phyloP scores from a whole-genome alignment of 2,329 filamentous ascomycete species.

The Claviceps sp. region DNA sequence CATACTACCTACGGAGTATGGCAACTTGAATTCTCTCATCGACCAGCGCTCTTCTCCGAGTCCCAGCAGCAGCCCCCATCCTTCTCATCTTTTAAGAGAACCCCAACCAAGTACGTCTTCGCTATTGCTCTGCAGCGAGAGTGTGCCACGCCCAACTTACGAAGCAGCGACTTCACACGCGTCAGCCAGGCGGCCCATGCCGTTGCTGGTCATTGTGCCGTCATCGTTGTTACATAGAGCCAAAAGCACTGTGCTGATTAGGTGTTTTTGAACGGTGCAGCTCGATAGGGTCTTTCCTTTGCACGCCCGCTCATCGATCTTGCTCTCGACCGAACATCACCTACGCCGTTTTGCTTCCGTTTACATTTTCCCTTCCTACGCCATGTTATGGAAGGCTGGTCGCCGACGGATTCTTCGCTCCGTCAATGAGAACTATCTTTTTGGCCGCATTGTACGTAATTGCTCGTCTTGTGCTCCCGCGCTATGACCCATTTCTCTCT shows the following conservation, averaged over 20 bases:
- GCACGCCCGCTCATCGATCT: background rate
- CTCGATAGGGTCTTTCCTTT: background rate
- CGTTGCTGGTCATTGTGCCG: background rate
- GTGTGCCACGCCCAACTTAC: background rate
- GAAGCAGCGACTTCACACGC: background rate
- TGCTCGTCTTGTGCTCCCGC: background rate
- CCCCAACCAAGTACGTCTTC: background rate
- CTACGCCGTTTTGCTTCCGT: background rate
- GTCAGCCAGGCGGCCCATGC: background rate
- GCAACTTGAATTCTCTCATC: too few species aligned
- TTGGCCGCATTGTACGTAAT: constrained; percentile 54
- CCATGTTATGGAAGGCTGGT: constrained; percentile 45
- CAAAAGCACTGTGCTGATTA: background rate
- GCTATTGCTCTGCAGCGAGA: background rate
- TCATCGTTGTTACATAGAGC: constrained; percentile 1
- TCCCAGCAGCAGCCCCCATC: too few species aligned
- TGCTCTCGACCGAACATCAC: background rate
- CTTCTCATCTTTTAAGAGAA: too few species aligned
- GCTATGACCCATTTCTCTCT: background rate
- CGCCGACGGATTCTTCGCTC: constrained; percentile 49
- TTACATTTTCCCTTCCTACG: constrained; percentile 2
- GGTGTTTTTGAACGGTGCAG: background rate
- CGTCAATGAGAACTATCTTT: constrained; percentile 54
- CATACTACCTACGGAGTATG: too few species aligned
- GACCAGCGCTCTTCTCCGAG: too few species aligned